Conservation (phyloP, 345 rosid genomes). For the Dimocarpus longan region DNA sequence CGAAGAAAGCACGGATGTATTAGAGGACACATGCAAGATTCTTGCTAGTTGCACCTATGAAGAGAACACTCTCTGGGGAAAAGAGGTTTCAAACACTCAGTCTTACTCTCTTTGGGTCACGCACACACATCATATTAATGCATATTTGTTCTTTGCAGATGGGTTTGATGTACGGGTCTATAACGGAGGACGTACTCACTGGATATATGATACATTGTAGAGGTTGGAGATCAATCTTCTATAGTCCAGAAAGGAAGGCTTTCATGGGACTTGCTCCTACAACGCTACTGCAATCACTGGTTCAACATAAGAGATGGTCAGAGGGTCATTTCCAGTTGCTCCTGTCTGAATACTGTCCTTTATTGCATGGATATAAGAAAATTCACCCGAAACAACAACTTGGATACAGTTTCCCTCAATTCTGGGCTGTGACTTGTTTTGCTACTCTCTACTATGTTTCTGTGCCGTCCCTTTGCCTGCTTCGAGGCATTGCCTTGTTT, state of each 20-base stretch:
- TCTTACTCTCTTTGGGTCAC: not conserved
- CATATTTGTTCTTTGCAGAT: conserved; percentile 29
- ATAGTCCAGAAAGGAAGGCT: conserved; percentile 35
- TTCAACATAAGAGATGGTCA: conserved; percentile 53
- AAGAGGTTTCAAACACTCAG: conserved; percentile 26
- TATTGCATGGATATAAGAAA: conserved; percentile 26
- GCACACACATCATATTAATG: not conserved
- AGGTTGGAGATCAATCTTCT: conserved; percentile 47
- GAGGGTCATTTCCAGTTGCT: conserved; percentile 46
- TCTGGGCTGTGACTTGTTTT: conserved; percentile 43
- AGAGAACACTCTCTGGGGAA: conserved; percentile 33
- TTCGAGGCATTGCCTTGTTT: conserved; percentile 42
- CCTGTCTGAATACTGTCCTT: conserved; percentile 38
- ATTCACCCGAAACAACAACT: conserved; percentile 38
- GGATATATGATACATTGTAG: conserved; percentile 45
- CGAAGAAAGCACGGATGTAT: not conserved
- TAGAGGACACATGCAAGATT: conserved; percentile 28
- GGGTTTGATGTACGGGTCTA: conserved; percentile 45
- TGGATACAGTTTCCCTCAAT: conserved; percentile 17
- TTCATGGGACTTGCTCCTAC: conserved; percentile 47
- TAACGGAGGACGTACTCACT: conserved; percentile 48
- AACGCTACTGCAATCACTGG: conserved; percentile 30
- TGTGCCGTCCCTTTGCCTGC: conserved; percentile 46
- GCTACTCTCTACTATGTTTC: conserved; percentile 36
- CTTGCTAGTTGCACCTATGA: conserved; percentile 36